phyloP scores from a whole-genome alignment of 768 basidiomycete genomes.

The Serendipita sp. region DNA sequence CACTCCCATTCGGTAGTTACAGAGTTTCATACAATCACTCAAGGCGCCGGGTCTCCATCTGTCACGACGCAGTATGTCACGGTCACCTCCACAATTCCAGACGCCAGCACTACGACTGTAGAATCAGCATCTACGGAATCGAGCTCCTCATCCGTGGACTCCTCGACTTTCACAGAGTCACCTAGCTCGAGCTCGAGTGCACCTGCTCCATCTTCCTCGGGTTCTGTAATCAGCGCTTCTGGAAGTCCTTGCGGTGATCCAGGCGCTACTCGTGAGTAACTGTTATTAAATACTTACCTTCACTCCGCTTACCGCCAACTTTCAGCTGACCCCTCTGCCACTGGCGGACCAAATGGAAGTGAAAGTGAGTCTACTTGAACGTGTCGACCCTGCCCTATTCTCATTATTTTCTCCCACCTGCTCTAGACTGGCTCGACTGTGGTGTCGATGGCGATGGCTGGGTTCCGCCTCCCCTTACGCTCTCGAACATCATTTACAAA shows the following conservation, averaged over 20 bases:
- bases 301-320: background rate
- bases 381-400: background rate
- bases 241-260: conserved; percentile 4
- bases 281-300: background rate
- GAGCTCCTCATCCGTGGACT: background rate
- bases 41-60: background rate
- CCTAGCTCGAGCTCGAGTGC: background rate
- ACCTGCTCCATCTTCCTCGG: background rate
- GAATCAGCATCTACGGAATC: background rate
- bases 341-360: background rate
- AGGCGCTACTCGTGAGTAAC: background rate
- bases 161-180: background rate
- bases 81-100: background rate
- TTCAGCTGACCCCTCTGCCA: background rate
- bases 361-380: background rate
- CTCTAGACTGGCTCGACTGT: conserved; percentile 53
- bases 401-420: background rate
- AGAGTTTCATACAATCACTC: background rate
- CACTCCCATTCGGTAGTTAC: background rate
- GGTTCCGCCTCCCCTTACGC: conserved; percentile 46
- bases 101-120: background rate
- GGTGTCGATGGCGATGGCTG: conserved; percentile 46
- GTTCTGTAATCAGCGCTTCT: background rate
- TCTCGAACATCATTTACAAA: conserved; percentile 24
- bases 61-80: background rate